phyloP scores from a whole-genome alignment of 768 basidiomycete species.

The Leccinum pellstonianum region DNA sequence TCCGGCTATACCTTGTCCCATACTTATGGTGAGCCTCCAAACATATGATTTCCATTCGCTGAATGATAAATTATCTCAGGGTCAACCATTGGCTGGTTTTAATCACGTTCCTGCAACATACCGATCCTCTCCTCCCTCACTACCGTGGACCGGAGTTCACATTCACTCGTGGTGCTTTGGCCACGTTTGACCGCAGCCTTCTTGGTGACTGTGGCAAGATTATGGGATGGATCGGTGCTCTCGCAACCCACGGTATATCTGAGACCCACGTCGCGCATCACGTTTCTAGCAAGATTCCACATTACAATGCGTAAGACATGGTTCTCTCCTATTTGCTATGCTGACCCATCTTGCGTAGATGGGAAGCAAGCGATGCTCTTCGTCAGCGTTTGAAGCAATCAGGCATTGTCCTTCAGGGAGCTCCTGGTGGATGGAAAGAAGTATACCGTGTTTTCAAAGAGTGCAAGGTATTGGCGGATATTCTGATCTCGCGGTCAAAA shows the following conservation, averaged over 20 bases:
- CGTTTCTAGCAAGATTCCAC: slow-evolving; percentile 92
- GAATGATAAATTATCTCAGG: slow-evolving; percentile 35
- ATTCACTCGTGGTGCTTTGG: slow-evolving; percentile 90
- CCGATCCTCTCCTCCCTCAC: slow-evolving; percentile 92
- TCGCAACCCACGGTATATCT: slow-evolving; percentile 87
- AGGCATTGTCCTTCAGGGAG: slow-evolving; percentile 64
- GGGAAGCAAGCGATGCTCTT: slow-evolving; percentile 88
- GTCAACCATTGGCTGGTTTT: slow-evolving; percentile 94
- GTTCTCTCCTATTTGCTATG: not conserved
- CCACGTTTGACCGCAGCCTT: slow-evolving; percentile 84
- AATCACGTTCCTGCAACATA: slow-evolving; percentile 98
- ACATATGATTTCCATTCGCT: not conserved
- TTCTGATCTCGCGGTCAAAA: not conserved
- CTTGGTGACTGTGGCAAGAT: slow-evolving; percentile 75
- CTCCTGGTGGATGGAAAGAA: slow-evolving; percentile 79
- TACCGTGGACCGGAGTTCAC: slow-evolving; percentile 89
- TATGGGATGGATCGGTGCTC: slow-evolving; percentile 83
- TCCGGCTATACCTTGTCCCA: slow-evolving; percentile 79
- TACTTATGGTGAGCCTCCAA: slow-evolving; percentile 66
- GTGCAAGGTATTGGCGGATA: slow-evolving; percentile 56
- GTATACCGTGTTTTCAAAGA: slow-evolving; percentile 72
- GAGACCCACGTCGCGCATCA: slow-evolving; percentile 95
- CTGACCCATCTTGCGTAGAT: slow-evolving; percentile 41
- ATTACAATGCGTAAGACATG: slow-evolving; percentile 71
- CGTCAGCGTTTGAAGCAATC: slow-evolving; percentile 64